Base-by-base conservation (phyloP, 495 filamentous ascomycete species). In the Beverwykella pulmonaria region DNA sequence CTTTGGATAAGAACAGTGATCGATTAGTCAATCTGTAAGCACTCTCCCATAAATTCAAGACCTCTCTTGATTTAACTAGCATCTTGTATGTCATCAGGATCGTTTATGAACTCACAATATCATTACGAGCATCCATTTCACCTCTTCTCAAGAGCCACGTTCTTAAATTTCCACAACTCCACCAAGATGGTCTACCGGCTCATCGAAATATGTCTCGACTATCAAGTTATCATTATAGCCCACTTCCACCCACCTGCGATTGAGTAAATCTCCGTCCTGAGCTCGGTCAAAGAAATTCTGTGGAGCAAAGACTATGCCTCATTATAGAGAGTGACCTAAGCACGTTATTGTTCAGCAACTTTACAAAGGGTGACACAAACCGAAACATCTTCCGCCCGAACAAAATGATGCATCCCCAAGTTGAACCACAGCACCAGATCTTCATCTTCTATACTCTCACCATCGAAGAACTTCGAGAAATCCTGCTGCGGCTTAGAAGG, bases 211-310 rank as follows among this genome's bases (percentile, higher is more conserved):
- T 26, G 54, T 58, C 59, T 71, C 65, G 49, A 20, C 44, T 26
- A 20, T 46, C 41, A 67, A 32, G 34, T 29, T 27, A 10, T 26
- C 44, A 46, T 68, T 59, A 17, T 20, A 36, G 34, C 63, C 39
- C 17, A 61, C 59, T 23, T 53, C 65, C 2, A 71, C 39, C 65
- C 69, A 71, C 34, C 65, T 63, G 29, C 65, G 22, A 61, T 71
- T 68, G 41, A 52, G 36, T 26, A 71, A 53, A 50, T 71, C 65
- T 15, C 69, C 59, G 49, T 65, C 65, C 39, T 63, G 69, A 23
- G 64, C 65, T 9, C 59, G 36, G 55, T 69, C 65, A 34, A 66
- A 60, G 64, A 68, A 71, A 29, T 68, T 71, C 39, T 71, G 68
- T 14, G 64, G 64, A 4, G 58, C 32, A 30, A 71, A 68, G 6